Conservation (phyloP, 2,329 filamentous ascomycete genomes). For the Magnaporthiopsis rhizophila region DNA sequence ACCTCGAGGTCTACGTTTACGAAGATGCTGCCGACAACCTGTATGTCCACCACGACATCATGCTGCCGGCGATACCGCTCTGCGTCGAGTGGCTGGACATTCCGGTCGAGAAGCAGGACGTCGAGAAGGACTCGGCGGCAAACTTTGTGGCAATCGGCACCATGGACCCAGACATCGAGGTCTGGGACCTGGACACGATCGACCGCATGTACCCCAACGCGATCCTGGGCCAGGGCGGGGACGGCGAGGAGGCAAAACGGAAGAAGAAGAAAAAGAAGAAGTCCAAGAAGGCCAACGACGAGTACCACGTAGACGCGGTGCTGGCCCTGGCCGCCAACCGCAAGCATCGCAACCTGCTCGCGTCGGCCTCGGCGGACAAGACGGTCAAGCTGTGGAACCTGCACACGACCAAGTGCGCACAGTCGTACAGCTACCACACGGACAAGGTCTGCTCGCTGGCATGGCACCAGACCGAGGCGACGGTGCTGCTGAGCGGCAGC, state of each 20-base stretch:
- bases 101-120: constrained; percentile 64
- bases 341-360: constrained; percentile 87
- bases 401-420: constrained; percentile 83
- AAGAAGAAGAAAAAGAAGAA: constrained; percentile 91
- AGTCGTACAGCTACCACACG: constrained; percentile 87
- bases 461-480: constrained; percentile 85
- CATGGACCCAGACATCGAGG: constrained; percentile 96
- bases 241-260: constrained; percentile 40
- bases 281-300: constrained; percentile 77
- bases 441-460: constrained; percentile 96
- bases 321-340: constrained; percentile 87
- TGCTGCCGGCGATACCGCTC: constrained; percentile 93
- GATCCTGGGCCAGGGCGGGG: constrained; percentile 70
- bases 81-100: constrained; percentile 94
- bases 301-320: constrained; percentile 90
- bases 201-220: constrained; percentile 98
- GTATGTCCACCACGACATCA: constrained; percentile 98
- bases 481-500: constrained; percentile 82
- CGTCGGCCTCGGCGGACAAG: constrained; percentile 91
- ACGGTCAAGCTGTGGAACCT: constrained; percentile 98
- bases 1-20: constrained; percentile 95
- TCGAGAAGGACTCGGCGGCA: constrained; percentile 58
- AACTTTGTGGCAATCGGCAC: constrained; percentile 95
- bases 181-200: constrained; percentile 94
- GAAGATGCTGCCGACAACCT: constrained; percentile 93